Conservation (phyloP, 805 yeast species). For the Cyberlindnera veronae region DNA sequence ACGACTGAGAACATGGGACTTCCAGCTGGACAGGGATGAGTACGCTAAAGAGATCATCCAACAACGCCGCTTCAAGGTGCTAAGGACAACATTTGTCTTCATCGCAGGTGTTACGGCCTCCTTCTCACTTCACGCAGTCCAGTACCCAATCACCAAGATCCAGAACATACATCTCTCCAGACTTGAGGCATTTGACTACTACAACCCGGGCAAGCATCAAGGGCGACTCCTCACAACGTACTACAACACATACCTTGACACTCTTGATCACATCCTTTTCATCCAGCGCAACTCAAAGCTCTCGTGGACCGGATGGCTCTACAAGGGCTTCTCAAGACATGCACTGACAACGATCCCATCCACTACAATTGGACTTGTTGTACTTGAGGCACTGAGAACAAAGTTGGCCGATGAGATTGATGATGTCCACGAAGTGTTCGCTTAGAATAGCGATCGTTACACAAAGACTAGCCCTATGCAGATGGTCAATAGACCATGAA, state of each 20-base stretch:
- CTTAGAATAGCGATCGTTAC: background rate
- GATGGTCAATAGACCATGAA: too few species aligned
- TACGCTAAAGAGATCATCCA: constrained; percentile 26
- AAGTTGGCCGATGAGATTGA: constrained; percentile 28
- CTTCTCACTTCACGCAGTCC: constrained; percentile 66
- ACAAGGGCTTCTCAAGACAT: constrained; percentile 72
- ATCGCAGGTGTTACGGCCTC: constrained; percentile 90
- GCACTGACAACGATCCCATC: constrained; percentile 81
- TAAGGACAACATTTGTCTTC: constrained; percentile 66
- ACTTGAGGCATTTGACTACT: constrained; percentile 74
- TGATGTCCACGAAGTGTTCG: constrained; percentile 1
- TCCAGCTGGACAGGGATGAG: constrained; percentile 21
- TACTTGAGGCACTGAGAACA: constrained; percentile 75
- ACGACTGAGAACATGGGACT: constrained; percentile 26
- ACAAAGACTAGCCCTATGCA: background rate
- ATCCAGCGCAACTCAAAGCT: constrained; percentile 52
- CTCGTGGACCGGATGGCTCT: constrained; percentile 63
- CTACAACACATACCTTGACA: constrained; percentile 72
- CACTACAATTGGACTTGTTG: constrained; percentile 79
- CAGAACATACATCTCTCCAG: constrained; percentile 79
- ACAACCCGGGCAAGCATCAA: constrained; percentile 29
- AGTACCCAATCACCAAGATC: constrained; percentile 76
- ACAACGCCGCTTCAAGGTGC: constrained; percentile 35
- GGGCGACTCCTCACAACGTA: constrained; percentile 40
- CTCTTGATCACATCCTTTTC: constrained; percentile 56